These are phyloP conservation scores for Sporopachydermia lactativora DNA, from an alignment of 805 yeast species.

Conservation along the genomic window DNA sequence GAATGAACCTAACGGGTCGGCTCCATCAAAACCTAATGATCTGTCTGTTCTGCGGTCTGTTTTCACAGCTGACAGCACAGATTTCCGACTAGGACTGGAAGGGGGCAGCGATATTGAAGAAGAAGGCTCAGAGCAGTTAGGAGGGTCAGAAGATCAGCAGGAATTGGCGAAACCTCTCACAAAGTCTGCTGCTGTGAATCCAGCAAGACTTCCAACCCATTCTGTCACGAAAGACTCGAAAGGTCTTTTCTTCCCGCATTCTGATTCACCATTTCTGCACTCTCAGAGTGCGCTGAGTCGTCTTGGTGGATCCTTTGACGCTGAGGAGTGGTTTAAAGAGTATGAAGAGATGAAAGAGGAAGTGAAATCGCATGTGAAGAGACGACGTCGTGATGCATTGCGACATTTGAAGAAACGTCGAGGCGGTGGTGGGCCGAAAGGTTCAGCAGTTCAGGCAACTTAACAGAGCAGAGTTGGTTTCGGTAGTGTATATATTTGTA, in stretches of 20 bases:
- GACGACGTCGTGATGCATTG: conserved; percentile 58
- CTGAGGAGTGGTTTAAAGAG: conserved; percentile 50
- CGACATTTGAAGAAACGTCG: conserved; percentile 40
- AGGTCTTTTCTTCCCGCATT: conserved; percentile 71
- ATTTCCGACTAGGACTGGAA: conserved; percentile 28
- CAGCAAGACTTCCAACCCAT: too few species aligned
- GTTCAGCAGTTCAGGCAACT: too few species aligned
- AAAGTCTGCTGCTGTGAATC: too few species aligned
- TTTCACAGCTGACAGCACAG: conserved; percentile 30
- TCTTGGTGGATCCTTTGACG: conserved; percentile 23
- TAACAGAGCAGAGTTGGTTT: too few species aligned
- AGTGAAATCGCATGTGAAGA: conserved; percentile 60
- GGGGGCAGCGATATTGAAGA: conserved; percentile 32
- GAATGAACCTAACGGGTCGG: conserved; percentile 6
- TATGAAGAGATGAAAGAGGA: conserved; percentile 80
- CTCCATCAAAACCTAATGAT: conserved; percentile 19
- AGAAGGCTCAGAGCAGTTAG: conserved; percentile 21
- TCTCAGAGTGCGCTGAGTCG: conserved; percentile 73
- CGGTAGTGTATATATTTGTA: too few species aligned
- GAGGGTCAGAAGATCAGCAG: too few species aligned
- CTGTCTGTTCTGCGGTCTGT: conserved; percentile 53
- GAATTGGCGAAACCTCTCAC: too few species aligned
- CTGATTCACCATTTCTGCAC: conserved; percentile 71
- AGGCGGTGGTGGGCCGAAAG: too few species aligned
- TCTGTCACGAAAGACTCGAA: conserved; percentile 14